These are phyloP conservation scores for Porphyridium purpureum DNA, from an alignment of 23 red algal species.

Conservation along the genomic window DNA sequence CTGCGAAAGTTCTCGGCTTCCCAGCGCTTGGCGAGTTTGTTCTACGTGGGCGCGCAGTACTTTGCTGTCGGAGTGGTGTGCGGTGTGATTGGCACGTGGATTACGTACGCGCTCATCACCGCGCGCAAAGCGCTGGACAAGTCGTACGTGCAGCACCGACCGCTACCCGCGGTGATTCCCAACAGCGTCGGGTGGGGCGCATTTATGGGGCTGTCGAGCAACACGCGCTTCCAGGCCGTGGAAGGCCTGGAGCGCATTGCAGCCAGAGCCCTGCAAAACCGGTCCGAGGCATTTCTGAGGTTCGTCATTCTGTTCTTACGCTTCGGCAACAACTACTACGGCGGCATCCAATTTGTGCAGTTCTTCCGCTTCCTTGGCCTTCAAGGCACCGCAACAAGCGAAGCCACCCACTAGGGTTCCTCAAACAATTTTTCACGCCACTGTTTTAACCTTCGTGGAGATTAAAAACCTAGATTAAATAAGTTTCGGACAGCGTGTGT, in stretches of 20 bases:
- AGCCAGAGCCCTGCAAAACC: constrained; percentile 17
- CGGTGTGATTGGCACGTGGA: constrained; percentile 77
- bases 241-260: constrained; percentile 40
- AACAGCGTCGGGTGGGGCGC: constrained; percentile 64
- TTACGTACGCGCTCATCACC: constrained; percentile 78
- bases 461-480: too few species aligned
- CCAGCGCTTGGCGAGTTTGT: constrained; percentile 40
- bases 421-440: too few species aligned
- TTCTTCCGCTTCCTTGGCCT: constrained; percentile 87
- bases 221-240: constrained; percentile 62
- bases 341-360: constrained; percentile 94
- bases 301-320: constrained; percentile 52
- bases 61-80: constrained; percentile 63
- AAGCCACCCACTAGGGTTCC: too few species aligned
- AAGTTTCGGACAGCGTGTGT: too few species aligned
- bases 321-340: constrained; percentile 86
- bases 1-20: constrained; percentile 32
- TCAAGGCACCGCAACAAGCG: too few species aligned
- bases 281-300: constrained; percentile 14
- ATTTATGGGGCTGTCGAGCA: constrained; percentile 54
- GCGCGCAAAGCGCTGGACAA: constrained; percentile 38
- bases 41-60: constrained; percentile 73
- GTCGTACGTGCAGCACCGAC: constrained; percentile 37
- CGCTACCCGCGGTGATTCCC: constrained; percentile 61
- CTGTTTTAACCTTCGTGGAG: too few species aligned